phyloP scores from a whole-genome alignment of 192 early-diverging fungal genomes.

The Coemansia sp. region DNA sequence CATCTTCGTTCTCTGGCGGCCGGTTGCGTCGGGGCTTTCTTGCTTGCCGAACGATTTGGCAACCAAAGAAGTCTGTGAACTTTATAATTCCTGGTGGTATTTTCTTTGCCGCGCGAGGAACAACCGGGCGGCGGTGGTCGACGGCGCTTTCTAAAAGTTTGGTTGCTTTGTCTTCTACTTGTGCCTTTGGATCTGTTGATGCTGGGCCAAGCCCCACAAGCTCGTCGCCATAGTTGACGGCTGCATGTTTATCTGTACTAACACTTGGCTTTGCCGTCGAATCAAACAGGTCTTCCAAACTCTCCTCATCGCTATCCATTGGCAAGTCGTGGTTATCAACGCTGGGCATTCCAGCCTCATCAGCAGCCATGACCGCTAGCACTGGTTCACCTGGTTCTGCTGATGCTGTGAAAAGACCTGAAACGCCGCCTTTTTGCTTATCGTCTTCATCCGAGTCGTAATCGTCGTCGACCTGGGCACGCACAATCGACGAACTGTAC shows the following conservation, averaged over 20 bases:
- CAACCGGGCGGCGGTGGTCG: conserved; percentile 1
- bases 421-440: not conserved
- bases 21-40: conserved; percentile 35
- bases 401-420: not conserved
- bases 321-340: conserved; percentile 12
- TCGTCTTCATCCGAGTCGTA: conserved; percentile 55
- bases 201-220: not conserved
- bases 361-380: conserved; percentile 11
- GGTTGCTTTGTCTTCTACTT: not conserved
- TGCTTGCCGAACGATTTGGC: conserved; percentile 25
- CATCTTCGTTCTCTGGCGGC: not conserved
- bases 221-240: not conserved
- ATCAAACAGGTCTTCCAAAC: conserved; percentile 53
- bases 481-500: conserved; percentile 10
- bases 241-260: not conserved
- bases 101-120: conserved; percentile 32
- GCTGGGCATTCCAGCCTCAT: not conserved
- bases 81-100: conserved; percentile 35
- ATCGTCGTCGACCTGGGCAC: conserved; percentile 59
- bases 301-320: conserved; percentile 43
- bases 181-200: not conserved
- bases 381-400: not conserved
- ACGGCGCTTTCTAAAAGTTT: not conserved
- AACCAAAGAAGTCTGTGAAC: conserved; percentile 51
- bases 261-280: conserved; percentile 25